Base-by-base conservation (phyloP, 805 yeast genomes). In the Grigorovia humatica region DNA sequence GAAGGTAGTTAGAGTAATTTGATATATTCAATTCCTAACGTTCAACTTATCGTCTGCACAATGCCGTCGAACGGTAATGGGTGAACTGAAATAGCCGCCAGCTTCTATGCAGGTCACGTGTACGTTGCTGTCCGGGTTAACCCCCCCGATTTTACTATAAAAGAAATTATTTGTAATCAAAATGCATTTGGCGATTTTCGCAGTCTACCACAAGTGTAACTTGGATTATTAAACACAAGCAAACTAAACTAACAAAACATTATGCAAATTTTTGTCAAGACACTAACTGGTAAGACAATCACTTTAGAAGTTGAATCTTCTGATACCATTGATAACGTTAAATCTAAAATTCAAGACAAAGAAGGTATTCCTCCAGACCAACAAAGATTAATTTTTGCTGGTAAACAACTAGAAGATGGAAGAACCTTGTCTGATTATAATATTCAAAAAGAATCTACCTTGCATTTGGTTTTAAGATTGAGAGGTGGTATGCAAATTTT, bases 311-410 rank as follows among this genome's bases (percentile, higher is more conserved):
- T 88, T 63, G 96, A 88, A 75, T 88, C 96, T 56, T 87, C 95
- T 53, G 96, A 88, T 79, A 88, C 96, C 61, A 88, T 88, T 69
- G 96, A 88, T 78, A 88, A 88, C 67, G 96, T 88, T 74, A 88
- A 88, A 80, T 79, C 91, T 65, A 88, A 88, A 82, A 88, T 88
- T 67, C 96, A 88, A 74, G 96, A 88, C 76, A 88, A 88, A 80
- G 96, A 88, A 74, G 96, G 96, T 65, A 88, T 88, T 65, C 96
- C 96, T 65, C 96, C 96, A 62, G 96, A 88, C 77, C 96, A 88
- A 74, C 96, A 88, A 76, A 82, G 96, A 76, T 78, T 88, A 65
- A 88, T 88, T 74, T 88, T 88, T 66, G 96, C 96, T 63, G 96
- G 96, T 79, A 88, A 88, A 78, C 96, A 88, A 75, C 78, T 88